Conservation (phyloP, 805 yeast species). For the Saturnispora quitensis region DNA sequence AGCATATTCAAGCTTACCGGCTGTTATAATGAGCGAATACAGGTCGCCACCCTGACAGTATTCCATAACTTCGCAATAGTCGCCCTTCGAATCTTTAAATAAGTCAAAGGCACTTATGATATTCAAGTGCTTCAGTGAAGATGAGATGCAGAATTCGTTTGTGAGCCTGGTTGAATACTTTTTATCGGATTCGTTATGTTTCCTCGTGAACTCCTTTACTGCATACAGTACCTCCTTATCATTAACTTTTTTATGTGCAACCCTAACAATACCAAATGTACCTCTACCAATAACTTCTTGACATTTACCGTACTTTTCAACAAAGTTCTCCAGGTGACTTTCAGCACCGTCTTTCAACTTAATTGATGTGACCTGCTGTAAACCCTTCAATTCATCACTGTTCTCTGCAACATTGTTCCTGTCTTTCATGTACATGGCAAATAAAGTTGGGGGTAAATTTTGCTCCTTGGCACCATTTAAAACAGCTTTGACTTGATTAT, state of each 20-base stretch:
- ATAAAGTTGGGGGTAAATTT: constrained; percentile 55
- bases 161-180: constrained; percentile 67
- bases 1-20: constrained; percentile 68
- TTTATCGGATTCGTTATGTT: constrained; percentile 51
- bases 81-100: constrained; percentile 73
- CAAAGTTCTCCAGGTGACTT: constrained; percentile 39
- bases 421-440: constrained; percentile 49
- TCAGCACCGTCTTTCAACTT: neutral
- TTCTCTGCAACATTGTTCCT: constrained; percentile 18
- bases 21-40: constrained; percentile 61
- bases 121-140: constrained; percentile 67
- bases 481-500: constrained; percentile 21
- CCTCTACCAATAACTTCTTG: constrained; percentile 94
- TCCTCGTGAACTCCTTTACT: constrained; percentile 74
- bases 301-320: constrained; percentile 86
- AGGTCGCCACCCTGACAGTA: constrained; percentile 77
- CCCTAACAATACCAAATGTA: constrained; percentile 86
- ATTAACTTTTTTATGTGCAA: constrained; percentile 59
- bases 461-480: constrained; percentile 8
- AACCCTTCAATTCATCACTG: neutral
- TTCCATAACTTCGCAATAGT: constrained; percentile 80
- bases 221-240: constrained; percentile 53
- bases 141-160: constrained; percentile 74
- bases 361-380: neutral
- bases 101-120: constrained; percentile 71